Percentiles rank a stretch among this genome's conserved stretches.
phyloP scores from a whole-genome alignment of 202 grass and related monocot genomes.

The Zoysia matrella region DNA sequence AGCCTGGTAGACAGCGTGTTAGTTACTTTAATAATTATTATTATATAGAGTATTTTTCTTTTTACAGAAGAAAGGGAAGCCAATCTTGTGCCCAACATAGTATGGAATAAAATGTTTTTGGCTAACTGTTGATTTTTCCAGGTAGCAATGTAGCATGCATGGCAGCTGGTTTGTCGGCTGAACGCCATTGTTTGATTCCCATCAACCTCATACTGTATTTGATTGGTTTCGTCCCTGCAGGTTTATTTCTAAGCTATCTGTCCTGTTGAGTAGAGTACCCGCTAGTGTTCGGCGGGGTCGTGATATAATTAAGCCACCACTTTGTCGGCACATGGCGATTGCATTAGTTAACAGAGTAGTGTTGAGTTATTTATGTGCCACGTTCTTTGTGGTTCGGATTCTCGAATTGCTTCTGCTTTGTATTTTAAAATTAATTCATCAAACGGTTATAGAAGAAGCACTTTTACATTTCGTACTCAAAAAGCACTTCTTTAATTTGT shows the following conservation, averaged over 20 bases:
- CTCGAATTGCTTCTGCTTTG: no score
- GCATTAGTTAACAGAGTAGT: background rate
- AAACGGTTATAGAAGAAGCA: no score
- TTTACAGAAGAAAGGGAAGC: no score
- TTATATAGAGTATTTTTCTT: no score
- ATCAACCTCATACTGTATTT: background rate
- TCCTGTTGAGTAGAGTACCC: no score
- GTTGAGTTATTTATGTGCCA: background rate
- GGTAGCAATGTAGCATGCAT: background rate
- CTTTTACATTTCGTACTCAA: no score
- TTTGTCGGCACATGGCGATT: background rate
- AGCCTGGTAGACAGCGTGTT: background rate
- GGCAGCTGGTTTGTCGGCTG: background rate
- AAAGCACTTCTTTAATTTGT: no score
- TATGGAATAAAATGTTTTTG: background rate
- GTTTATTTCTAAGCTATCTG: background rate
- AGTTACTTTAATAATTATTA: background rate
- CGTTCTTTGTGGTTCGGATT: background rate
- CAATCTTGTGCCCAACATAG: no score
- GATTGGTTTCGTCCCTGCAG: background rate
- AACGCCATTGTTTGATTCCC: background rate
- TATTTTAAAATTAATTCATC: no score
- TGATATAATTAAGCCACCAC: background rate
- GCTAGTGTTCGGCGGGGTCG: no score
- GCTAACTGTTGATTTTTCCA: background rate